These are phyloP conservation scores for Castanea sativa DNA, from an alignment of 306 rosid species.

Conservation along the genomic window DNA sequence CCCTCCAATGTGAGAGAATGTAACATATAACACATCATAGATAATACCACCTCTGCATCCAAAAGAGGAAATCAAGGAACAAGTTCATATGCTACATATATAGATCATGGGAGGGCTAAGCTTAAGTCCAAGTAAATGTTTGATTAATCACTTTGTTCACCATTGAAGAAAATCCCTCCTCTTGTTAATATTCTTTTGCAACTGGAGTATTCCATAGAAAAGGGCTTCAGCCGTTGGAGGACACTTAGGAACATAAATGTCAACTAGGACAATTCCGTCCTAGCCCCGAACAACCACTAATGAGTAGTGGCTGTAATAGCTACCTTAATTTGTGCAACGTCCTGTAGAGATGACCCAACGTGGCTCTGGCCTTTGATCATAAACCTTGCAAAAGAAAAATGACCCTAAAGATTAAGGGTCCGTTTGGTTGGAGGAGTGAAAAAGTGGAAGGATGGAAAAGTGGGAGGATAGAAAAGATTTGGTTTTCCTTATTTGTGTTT, in stretches of 20 bases:
- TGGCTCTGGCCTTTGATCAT: slow-evolving; percentile 99
- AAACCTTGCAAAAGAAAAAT: slow-evolving; percentile 58
- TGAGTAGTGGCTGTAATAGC: slow-evolving; percentile 85
- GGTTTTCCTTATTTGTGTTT: too few relatives aligned
- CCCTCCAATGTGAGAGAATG: too few relatives aligned
- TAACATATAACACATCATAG: too few relatives aligned
- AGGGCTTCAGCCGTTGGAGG: slow-evolving; percentile 98
- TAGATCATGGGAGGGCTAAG: too few relatives aligned
- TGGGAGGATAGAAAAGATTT: too few relatives aligned
- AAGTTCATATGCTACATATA: too few relatives aligned
- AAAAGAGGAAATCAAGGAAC: too few relatives aligned
- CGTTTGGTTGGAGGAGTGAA: too few relatives aligned
- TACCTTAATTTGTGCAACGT: slow-evolving; percentile 95
- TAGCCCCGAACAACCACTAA: slow-evolving; percentile 89
- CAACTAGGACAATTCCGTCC: slow-evolving; percentile 92
- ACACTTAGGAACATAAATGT: slow-evolving; percentile 89
- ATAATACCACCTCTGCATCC: too few relatives aligned
- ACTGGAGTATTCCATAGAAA: slow-evolving; percentile 88
- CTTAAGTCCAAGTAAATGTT: too few relatives aligned
- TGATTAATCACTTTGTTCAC: slow-evolving; percentile 74
- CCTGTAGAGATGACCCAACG: slow-evolving; percentile 98
- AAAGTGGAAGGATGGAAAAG: too few relatives aligned
- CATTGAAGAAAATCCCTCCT: slow-evolving; percentile 90
- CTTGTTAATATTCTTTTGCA: slow-evolving; percentile 95
- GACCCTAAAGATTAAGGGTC: too few relatives aligned